Percentiles rank a stretch among this genome's conserved stretches.
Evolutionary conservation across 2,329 filamentous ascomycete species (phyloP).

Genomic region (Parastagonospora avenae): DNA sequence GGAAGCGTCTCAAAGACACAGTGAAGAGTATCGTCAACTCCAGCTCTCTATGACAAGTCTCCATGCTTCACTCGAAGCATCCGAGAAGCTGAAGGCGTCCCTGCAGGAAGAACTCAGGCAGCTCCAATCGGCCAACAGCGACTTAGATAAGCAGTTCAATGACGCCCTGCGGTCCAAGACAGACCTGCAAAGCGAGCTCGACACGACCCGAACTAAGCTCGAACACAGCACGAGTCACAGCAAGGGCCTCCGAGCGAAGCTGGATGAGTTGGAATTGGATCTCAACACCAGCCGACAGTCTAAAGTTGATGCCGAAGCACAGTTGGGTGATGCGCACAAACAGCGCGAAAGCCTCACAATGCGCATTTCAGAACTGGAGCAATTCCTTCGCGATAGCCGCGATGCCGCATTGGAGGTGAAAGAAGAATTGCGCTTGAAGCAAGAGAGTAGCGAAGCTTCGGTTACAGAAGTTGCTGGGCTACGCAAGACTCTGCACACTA

Average conservation of each 20-base stretch:
- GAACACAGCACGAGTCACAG: conserved; percentile 7
- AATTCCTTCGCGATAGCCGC: conserved; percentile 4
- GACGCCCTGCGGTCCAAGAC: conserved; percentile 10
- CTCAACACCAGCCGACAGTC: conserved; percentile 5
- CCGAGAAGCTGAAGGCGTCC: conserved; percentile 18
- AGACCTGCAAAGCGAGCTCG: conserved; percentile 13
- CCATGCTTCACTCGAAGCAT: conserved; percentile 16
- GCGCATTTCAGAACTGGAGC: conserved; percentile 19
- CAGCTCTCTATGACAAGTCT: conserved; percentile 25
- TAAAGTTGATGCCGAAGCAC: conserved; percentile 8
- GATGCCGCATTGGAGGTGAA: conserved; percentile 13
- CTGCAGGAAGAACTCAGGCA: conserved; percentile 20
- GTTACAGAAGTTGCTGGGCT: conserved; percentile 13
- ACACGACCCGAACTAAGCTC: conserved; percentile 9
- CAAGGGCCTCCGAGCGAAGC: conserved; percentile 5
- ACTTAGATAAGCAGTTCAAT: conserved; percentile 14
- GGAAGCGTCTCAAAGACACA: conserved; percentile 17
- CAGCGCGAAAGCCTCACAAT: conserved; percentile 16
- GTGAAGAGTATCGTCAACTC: conserved; percentile 29
- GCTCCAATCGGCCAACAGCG: conserved; percentile 13
- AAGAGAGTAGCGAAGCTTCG: conserved; percentile 14
- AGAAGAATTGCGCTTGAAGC: conserved; percentile 8
- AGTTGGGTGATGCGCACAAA: conserved; percentile 11
- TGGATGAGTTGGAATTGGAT: conserved; percentile 13
- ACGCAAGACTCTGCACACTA: conserved; percentile 8